Conservation (phyloP, 345 rosid genomes). For the Ceriops decandra region DNA sequence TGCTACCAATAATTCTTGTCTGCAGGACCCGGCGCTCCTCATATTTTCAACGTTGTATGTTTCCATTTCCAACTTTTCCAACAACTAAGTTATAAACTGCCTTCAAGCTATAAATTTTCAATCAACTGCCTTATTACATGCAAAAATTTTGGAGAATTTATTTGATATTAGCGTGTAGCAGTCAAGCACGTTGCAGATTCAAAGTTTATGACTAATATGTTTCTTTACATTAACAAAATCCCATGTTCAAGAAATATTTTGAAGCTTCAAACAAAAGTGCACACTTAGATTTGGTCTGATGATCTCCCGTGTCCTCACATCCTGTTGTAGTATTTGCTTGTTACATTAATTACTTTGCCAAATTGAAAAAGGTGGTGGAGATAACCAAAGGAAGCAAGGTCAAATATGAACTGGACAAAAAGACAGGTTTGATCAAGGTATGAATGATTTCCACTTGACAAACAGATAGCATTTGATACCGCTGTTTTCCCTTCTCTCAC, state of each 20-base stretch:
- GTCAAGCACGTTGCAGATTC: too few species aligned
- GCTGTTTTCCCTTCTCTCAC: not conserved
- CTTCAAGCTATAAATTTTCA: not conserved
- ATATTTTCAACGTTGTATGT: constrained; percentile 42
- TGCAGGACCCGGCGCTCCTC: constrained; percentile 92
- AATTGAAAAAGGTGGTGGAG: constrained; percentile 71
- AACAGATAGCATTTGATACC: not conserved
- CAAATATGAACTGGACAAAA: constrained; percentile 98
- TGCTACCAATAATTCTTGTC: constrained; percentile 12
- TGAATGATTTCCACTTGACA: not conserved
- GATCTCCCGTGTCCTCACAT: too few species aligned
- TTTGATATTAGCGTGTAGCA: too few species aligned
- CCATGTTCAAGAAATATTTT: too few species aligned
- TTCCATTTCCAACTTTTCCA: not conserved
- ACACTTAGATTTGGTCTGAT: too few species aligned
- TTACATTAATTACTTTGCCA: not conserved
- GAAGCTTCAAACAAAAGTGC: too few species aligned
- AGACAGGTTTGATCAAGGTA: constrained; percentile 90
- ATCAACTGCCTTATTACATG: too few species aligned
- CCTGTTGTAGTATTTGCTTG: not conserved
- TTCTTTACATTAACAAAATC: too few species aligned
- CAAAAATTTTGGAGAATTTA: too few species aligned
- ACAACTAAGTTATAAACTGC: not conserved
- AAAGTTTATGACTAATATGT: too few species aligned
- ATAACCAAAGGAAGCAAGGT: constrained; percentile 96